Evolutionary conservation across 2,329 filamentous ascomycete genomes (phyloP).

Genomic region (Diaporthe australafricana): DNA sequence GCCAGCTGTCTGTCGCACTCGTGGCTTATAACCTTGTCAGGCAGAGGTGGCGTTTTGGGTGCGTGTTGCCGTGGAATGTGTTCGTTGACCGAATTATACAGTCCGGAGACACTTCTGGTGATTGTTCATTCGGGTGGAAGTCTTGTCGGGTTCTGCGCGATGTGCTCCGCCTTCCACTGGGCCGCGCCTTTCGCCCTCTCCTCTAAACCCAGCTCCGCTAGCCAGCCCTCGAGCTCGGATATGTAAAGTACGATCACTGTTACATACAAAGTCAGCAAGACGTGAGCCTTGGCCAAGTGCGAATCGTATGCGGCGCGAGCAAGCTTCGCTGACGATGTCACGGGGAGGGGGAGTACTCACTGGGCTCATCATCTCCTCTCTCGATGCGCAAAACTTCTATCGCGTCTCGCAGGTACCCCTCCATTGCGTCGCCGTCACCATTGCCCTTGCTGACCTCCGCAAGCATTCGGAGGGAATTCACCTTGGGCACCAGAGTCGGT

Average conservation of each 20-base stretch:
- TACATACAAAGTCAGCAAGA: neutral
- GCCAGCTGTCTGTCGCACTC: neutral
- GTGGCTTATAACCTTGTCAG: neutral
- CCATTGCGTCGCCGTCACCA: slow-evolving; percentile 2
- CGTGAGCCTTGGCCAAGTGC: neutral
- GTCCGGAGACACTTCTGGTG: no score
- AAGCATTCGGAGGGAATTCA: slow-evolving; percentile 7
- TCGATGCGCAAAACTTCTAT: slow-evolving; percentile 11
- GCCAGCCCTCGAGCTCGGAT: slow-evolving; percentile 17
- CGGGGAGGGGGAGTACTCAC: neutral
- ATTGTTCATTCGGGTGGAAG: neutral
- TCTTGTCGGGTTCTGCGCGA: neutral
- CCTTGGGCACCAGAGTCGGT: slow-evolving; percentile 7
- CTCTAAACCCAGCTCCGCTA: neutral
- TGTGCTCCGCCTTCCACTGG: slow-evolving; percentile 1
- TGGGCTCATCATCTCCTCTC: slow-evolving; percentile 22
- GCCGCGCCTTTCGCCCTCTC: slow-evolving; percentile 7
- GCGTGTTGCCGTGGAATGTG: neutral
- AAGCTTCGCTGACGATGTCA: neutral
- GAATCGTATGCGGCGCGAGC: neutral
- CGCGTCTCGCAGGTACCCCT: slow-evolving; percentile 10
- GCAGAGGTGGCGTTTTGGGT: neutral
- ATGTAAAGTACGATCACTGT: slow-evolving; percentile 16
- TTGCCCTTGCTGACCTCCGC: slow-evolving; percentile 8
- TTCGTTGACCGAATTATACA: neutral